phyloP scores from a whole-genome alignment of 176 grass and related monocot species.

The Poa annua region DNA sequence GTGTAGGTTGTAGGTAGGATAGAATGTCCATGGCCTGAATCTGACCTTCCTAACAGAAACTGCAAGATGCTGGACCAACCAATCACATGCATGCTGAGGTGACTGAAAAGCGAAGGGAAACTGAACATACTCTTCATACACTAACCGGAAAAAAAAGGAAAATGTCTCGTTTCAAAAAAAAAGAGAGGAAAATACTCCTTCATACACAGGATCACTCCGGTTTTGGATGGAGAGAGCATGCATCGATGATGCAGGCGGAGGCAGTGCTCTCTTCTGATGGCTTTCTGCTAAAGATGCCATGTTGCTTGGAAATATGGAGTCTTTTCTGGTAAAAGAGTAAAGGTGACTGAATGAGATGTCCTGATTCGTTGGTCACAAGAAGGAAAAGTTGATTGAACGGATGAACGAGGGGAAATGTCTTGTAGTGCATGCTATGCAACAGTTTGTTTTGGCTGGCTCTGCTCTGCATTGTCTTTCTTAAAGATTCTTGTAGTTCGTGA shows the following conservation, averaged over 20 bases:
- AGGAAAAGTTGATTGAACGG: slow-evolving; percentile 19
- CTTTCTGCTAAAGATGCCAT: slow-evolving; percentile 49
- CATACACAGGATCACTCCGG: slow-evolving; percentile 23
- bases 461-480: slow-evolving; percentile 23
- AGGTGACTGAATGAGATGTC: slow-evolving; percentile 43
- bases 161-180: no score
- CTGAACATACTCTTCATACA: slow-evolving; percentile 22
- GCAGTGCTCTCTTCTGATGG: slow-evolving; percentile 36
- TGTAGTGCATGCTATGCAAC: slow-evolving; percentile 31
- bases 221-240: slow-evolving; percentile 18
- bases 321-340: slow-evolving; percentile 46
- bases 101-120: slow-evolving; percentile 55
- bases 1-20: not conserved
- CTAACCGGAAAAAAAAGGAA: no score
- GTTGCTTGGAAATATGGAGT: slow-evolving; percentile 58
- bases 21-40: slow-evolving; percentile 23
- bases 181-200: not conserved
- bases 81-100: slow-evolving; percentile 40
- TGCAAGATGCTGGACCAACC: slow-evolving; percentile 46
- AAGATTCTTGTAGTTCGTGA: slow-evolving; percentile 28
- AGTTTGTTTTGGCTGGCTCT: slow-evolving; percentile 34
- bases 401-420: not conserved
- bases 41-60: slow-evolving; percentile 42
- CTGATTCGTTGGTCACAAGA: slow-evolving; percentile 12
- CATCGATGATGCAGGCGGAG: not conserved